Percentiles rank a stretch among this genome's conserved stretches.
Conservation (phyloP, 208 protist species). For the Endotrypanum monterogeii region DNA sequence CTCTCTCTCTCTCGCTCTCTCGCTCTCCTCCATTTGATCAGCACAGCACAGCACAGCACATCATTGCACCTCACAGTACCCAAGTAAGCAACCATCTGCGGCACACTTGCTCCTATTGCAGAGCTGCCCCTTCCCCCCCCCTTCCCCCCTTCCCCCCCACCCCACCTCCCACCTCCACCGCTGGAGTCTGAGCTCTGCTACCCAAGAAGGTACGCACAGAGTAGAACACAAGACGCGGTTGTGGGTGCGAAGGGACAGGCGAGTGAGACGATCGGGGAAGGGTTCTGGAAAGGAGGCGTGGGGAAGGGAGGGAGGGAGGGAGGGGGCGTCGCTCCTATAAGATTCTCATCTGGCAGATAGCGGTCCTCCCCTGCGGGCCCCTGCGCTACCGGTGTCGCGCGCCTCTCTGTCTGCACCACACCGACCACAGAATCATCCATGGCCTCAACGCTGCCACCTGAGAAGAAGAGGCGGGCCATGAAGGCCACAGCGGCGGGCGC, state of each 20-base stretch:
- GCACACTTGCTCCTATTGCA: no score
- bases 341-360: background rate
- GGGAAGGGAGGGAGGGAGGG: no score
- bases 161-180: background rate
- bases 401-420: no score
- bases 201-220: background rate
- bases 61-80: no score
- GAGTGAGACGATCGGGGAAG: no score
- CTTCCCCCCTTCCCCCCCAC: background rate
- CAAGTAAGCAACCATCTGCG: no score
- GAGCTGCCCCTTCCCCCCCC: background rate
- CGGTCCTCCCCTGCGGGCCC: no score
- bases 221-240: background rate
- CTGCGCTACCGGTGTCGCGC: no score
- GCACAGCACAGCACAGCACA: no score
- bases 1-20: no score
- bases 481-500: background rate
- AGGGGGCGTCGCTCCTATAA: background rate
- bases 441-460: conserved; percentile 1
- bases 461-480: conserved; percentile 10
- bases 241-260: background rate
- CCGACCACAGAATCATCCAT: background rate
- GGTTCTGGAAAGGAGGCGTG: no score
- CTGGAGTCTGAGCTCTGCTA: background rate
- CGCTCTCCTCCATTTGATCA: no score